Percentiles rank a stretch among this genome's conserved stretches.
Evolutionary conservation across 805 yeast genomes (phyloP).

Genomic region (Candida sphagnicola): DNA sequence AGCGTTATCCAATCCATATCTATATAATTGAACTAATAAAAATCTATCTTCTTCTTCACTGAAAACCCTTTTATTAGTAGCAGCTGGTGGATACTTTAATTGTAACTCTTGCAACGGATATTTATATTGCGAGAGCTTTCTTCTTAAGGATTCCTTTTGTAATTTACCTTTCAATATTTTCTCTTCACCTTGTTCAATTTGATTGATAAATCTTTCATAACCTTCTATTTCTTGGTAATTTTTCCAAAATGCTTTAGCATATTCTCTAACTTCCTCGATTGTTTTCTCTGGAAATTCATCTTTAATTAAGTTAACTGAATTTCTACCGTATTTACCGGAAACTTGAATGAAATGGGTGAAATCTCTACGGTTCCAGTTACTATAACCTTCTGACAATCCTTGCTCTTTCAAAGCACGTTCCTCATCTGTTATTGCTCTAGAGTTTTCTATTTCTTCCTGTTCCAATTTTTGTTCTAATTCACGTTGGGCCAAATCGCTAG

Average conservation of each 20-base stretch:
- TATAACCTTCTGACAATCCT: conserved; percentile 61
- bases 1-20: conserved; percentile 74
- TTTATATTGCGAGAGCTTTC: conserved; percentile 64
- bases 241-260: conserved; percentile 79
- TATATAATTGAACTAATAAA: conserved; percentile 71
- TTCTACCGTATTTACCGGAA: conserved; percentile 77
- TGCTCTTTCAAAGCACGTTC: conserved; percentile 64
- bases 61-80: conserved; percentile 59
- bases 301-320: conserved; percentile 66
- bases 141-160: conserved; percentile 76
- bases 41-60: conserved; percentile 91
- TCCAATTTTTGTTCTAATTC: conserved; percentile 50
- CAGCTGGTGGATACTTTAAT: conserved; percentile 68
- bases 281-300: conserved; percentile 80
- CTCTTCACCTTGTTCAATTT: conserved; percentile 88
- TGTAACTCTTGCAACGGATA: conserved; percentile 79
- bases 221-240: conserved; percentile 80
- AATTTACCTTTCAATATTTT: conserved; percentile 57
- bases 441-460: conserved; percentile 68
- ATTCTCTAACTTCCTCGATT: conserved; percentile 71
- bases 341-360: conserved; percentile 75
- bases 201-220: conserved; percentile 74
- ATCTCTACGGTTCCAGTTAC: conserved; percentile 84
- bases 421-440: conserved; percentile 80
- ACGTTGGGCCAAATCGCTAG: conserved; percentile 25